Percentiles rank a stretch among this genome's conserved stretches.
These are phyloP conservation scores for Polyplosphaeria fusca DNA, from an alignment of 495 filamentous ascomycete species.

Conservation along the genomic window DNA sequence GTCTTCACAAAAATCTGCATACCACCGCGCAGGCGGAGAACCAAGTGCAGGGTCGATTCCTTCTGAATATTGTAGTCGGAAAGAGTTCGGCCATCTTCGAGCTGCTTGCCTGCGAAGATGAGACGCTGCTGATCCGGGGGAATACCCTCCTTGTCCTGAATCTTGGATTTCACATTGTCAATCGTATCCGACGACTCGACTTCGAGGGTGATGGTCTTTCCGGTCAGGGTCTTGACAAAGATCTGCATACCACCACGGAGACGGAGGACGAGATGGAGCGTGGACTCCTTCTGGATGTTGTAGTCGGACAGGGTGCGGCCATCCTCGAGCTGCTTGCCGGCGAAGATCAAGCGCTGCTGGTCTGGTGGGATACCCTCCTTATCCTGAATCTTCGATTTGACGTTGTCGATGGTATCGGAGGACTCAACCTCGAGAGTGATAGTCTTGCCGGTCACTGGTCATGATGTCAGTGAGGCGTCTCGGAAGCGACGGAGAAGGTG, in stretches of 20 bases:
- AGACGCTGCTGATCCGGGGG: constrained; percentile 91
- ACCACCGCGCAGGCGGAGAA: constrained; percentile 94
- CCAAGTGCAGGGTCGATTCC: constrained; percentile 94
- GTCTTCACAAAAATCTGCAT: constrained; percentile 98
- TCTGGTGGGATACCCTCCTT: constrained; percentile 78
- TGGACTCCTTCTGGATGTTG: constrained; percentile 72
- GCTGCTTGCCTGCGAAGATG: constrained; percentile 96
- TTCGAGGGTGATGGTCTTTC: constrained; percentile 70
- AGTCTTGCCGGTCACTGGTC: constrained; percentile 89
- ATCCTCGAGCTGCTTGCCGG: constrained; percentile 70
- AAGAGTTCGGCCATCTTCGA: constrained; percentile 86
- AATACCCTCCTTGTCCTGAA: constrained; percentile 91
- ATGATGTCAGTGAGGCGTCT: constrained; percentile 2
- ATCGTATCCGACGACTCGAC: constrained; percentile 61
- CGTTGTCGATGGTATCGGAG: constrained; percentile 93
- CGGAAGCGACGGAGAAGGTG: not conserved
- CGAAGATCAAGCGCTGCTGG: constrained; percentile 72
- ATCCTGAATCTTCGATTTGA: constrained; percentile 77
- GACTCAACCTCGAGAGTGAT: constrained; percentile 98
- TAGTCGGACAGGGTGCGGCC: constrained; percentile 69
- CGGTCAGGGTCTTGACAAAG: constrained; percentile 69
- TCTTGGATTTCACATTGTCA: constrained; percentile 62
- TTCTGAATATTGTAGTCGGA: constrained; percentile 99
- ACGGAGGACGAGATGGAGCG: constrained; percentile 66
- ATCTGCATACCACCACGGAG: constrained; percentile 76